Conservation (phyloP, 371 early-diverging fungal species). For the Parasitella parasitica region DNA sequence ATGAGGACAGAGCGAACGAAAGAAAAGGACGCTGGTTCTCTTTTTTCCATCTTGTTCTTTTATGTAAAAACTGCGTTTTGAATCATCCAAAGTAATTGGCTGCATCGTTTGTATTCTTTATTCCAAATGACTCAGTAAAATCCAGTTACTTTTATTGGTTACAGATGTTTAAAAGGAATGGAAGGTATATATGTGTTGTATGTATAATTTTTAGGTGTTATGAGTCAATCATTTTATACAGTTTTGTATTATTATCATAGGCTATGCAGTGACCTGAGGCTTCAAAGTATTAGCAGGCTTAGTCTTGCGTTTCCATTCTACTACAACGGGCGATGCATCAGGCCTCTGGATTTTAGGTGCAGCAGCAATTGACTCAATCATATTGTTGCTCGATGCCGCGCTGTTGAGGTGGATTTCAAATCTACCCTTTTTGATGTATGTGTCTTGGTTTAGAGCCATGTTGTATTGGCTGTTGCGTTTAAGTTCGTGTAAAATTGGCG, state of each 20-base stretch:
- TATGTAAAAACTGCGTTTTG: background rate
- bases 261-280: conserved; percentile 2
- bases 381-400: background rate
- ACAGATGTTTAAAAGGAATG: background rate
- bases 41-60: background rate
- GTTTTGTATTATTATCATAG: background rate
- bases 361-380: background rate
- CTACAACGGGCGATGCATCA: background rate
- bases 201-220: background rate
- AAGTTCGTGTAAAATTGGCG: conserved; percentile 25
- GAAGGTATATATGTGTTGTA: background rate
- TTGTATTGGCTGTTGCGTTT: conserved; percentile 5
- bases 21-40: background rate
- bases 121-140: conserved; percentile 23
- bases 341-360: background rate
- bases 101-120: background rate
- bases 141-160: conserved; percentile 20
- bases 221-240: background rate
- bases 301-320: conserved; percentile 28
- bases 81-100: background rate
- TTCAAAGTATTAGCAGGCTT: background rate
- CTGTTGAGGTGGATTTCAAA: conserved; percentile 32
- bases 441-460: conserved; percentile 1
- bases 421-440: conserved; percentile 33
- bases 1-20: background rate